Evolutionary conservation across 1,284 basidiomycete species (phyloP).

Genomic region (Rhodotorula sp.): DNA sequence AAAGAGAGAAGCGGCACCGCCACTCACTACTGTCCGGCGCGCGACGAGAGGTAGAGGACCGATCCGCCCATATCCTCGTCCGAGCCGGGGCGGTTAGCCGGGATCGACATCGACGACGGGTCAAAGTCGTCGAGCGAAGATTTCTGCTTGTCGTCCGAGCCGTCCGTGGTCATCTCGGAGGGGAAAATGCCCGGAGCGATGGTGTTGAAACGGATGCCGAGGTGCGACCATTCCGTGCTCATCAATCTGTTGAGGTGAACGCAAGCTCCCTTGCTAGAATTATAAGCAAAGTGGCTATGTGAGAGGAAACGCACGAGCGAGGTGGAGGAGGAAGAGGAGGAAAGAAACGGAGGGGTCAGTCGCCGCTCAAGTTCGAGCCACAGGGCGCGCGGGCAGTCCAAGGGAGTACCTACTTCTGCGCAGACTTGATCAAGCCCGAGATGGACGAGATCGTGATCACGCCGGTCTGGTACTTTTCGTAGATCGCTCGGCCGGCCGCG

Average conservation of each 20-base stretch:
- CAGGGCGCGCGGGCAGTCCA: too few relatives aligned
- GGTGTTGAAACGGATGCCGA: constrained; percentile 62
- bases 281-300: constrained; percentile 9
- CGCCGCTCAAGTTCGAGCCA: constrained; percentile 48
- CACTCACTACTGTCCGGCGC: constrained; percentile 24
- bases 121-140: constrained; percentile 43
- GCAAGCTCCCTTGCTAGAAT: constrained; percentile 68
- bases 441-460: constrained; percentile 71
- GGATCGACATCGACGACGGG: constrained; percentile 16
- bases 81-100: constrained; percentile 25
- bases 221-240: constrained; percentile 67
- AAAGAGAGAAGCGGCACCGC: too few relatives aligned
- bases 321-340: background rate
- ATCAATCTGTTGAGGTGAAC: constrained; percentile 71
- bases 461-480: constrained; percentile 56
- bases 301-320: too few relatives aligned
- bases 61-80: constrained; percentile 31
- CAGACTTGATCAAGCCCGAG: constrained; percentile 64
- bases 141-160: constrained; percentile 54
- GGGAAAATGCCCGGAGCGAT: constrained; percentile 59
- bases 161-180: constrained; percentile 64
- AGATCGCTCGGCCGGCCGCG: constrained; percentile 54
- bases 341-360: background rate
- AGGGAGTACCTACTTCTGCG: constrained; percentile 56
- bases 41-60: constrained; percentile 15